Conservation (phyloP, 2,329 filamentous ascomycete species). For the Ceratocystis papillata region DNA sequence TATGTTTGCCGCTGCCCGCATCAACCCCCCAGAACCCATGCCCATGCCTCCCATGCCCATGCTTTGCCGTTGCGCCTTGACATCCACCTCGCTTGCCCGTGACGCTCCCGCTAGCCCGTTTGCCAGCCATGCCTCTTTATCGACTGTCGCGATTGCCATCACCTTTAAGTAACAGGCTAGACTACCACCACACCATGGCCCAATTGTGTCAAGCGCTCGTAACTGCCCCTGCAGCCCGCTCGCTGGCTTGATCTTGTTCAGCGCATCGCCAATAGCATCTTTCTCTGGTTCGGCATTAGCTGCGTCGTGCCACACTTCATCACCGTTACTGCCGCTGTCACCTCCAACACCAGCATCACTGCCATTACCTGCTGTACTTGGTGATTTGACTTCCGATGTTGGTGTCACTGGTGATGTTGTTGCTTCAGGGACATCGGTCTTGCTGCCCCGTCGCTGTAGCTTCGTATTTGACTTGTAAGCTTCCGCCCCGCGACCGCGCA, state of each 20-base stretch:
- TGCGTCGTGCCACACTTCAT: slow-evolving; percentile 34
- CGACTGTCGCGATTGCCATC: slow-evolving; percentile 57
- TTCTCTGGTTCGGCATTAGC: slow-evolving; percentile 39
- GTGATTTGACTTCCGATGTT: slow-evolving; percentile 21
- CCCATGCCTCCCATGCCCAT: slow-evolving; percentile 40
- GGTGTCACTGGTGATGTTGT: no score
- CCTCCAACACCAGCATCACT: slow-evolving; percentile 13
- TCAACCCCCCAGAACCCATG: slow-evolving; percentile 33
- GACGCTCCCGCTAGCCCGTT: slow-evolving; percentile 55
- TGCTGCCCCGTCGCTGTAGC: slow-evolving; percentile 31
- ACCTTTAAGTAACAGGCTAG: slow-evolving; percentile 58
- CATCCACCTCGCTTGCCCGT: slow-evolving; percentile 47
- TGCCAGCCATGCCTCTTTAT: slow-evolving; percentile 59
- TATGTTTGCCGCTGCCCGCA: slow-evolving; percentile 29
- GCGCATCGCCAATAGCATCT: slow-evolving; percentile 49
- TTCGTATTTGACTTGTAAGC: slow-evolving; percentile 40
- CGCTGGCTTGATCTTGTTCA: slow-evolving; percentile 35
- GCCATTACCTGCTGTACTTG: background rate
- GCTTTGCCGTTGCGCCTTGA: slow-evolving; percentile 50
- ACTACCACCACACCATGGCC: slow-evolving; percentile 65
- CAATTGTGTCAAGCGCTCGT: slow-evolving; percentile 57
- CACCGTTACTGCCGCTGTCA: slow-evolving; percentile 24
- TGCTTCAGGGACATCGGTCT: no score
- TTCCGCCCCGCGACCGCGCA: slow-evolving; percentile 58
- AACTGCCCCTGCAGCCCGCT: slow-evolving; percentile 44